Percentiles rank a stretch among this genome's conserved stretches.
Evolutionary conservation across 2,329 filamentous ascomycete genomes (phyloP).

Genomic region (Immersiporthe knoxdaviesiana): DNA sequence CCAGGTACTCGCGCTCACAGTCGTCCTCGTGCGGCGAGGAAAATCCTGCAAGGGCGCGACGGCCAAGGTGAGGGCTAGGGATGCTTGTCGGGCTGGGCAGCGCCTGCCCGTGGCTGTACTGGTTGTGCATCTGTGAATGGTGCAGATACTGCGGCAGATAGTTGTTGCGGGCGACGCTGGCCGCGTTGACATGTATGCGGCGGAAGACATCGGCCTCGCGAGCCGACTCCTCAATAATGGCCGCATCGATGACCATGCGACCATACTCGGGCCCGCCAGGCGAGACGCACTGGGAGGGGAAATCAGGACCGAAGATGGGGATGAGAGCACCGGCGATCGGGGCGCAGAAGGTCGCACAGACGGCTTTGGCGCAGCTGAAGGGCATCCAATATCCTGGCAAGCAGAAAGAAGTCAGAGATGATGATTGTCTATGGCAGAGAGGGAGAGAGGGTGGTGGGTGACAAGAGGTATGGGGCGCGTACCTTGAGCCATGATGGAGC

Average conservation of each 20-base stretch:
- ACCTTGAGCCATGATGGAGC: slow-evolving; percentile 89
- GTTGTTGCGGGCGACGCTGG: slow-evolving; percentile 21
- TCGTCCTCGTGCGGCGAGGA: slow-evolving; percentile 28
- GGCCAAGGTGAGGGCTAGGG: slow-evolving; percentile 26
- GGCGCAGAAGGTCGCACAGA: slow-evolving; percentile 89
- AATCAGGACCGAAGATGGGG: slow-evolving; percentile 84
- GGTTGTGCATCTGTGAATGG: slow-evolving; percentile 20
- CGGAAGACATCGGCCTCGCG: slow-evolving; percentile 52
- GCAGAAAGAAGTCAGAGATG: slow-evolving; percentile 29
- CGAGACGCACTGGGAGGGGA: slow-evolving; percentile 71
- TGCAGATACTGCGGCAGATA: slow-evolving; percentile 28
- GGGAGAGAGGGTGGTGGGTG: background rate
- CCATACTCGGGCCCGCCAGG: slow-evolving; percentile 67
- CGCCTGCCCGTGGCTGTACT: slow-evolving; percentile 27
- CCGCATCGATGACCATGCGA: slow-evolving; percentile 66
- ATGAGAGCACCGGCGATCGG: slow-evolving; percentile 83
- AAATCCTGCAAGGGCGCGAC: slow-evolving; percentile 14
- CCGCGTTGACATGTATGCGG: slow-evolving; percentile 37
- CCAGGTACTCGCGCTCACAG: slow-evolving; percentile 27
- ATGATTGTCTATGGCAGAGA: background rate
- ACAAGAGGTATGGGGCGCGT: slow-evolving; percentile 34
- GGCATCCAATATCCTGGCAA: slow-evolving; percentile 96
- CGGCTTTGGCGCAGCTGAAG: slow-evolving; percentile 79
- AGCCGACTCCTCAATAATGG: slow-evolving; percentile 57
- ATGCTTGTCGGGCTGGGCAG: slow-evolving; percentile 33